Base-by-base conservation (phyloP, 1,139 yeast genomes). In the Wickerhamomyces sp. region DNA sequence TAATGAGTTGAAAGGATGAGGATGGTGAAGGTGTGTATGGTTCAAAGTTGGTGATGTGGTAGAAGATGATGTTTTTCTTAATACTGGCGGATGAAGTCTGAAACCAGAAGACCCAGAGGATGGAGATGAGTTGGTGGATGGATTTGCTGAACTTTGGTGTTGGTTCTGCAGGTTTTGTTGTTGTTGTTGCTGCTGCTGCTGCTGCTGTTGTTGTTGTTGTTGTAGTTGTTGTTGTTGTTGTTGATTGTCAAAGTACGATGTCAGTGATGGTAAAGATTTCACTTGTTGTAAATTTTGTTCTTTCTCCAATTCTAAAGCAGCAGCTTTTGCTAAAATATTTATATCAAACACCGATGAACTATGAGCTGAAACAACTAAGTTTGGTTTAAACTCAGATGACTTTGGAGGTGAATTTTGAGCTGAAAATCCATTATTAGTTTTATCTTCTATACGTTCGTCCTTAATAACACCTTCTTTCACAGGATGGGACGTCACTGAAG, bases 271-370 rank as follows among this genome's bases (percentile, higher is more conserved):
- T 30, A 82, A 67, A 1, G 86, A 79, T 55, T 73, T 76, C 10
- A 80, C 74, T 33, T 65, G 60, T 51, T 75, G 79, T 42, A 80
- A 34, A 19, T 52, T 46, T 37, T 61, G 60, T 43, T 72, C 76
- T 32, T 72, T 70, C 52, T 74, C 83, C 41, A 86, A 68, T 58
- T 85, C 92, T 55, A 84, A 85, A 6, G 89, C 75, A 2, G 95
- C 95, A 3, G 95, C 94, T 20, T 83, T 76, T 4, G 94, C 95
- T 44, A 86, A 64, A 3, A 84, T 72, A 57, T 85, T 85, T 59
- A 86, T 85, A 55, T 83, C 88, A 61, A 77, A 71, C 39, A 42
- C 43, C 10, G 73, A 69, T 4, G 35, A 16, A 25, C 35, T 25
- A 25, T 25, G 24, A 8, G 27, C 7, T 7, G 35, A 17, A 14